Conservation (phyloP, 768 basidiomycete species). For the Pisolithus albus region DNA sequence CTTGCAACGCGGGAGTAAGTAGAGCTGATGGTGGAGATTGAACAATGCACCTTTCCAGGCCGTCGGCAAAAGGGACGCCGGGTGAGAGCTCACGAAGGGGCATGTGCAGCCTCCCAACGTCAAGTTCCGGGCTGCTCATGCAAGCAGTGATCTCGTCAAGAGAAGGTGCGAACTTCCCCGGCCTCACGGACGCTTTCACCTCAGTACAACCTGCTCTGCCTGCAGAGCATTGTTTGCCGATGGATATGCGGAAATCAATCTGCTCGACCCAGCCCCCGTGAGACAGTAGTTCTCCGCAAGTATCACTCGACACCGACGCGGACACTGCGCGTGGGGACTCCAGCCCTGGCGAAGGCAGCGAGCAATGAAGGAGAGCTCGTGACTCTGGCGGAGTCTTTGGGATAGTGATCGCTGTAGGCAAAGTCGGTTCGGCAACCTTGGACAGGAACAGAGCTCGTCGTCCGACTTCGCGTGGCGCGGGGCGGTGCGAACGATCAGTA, state of each 20-base stretch:
- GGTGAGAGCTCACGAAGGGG: constrained; percentile 29
- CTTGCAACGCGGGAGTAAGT: constrained; percentile 35
- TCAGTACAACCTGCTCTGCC: background rate
- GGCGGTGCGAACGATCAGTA: constrained; percentile 1
- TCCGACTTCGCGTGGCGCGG: constrained; percentile 41
- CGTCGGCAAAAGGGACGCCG: constrained; percentile 4
- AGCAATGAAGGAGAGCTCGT: constrained; percentile 61
- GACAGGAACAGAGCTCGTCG: constrained; percentile 71
- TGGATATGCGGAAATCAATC: constrained; percentile 50
- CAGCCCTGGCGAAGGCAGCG: constrained; percentile 62
- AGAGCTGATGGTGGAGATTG: constrained; percentile 27
- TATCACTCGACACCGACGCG: constrained; percentile 35
- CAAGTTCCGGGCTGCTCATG: constrained; percentile 31
- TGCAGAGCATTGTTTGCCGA: constrained; percentile 13
- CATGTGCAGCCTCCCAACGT: constrained; percentile 38
- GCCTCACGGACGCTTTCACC: constrained; percentile 7
- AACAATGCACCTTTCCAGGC: constrained; percentile 15
- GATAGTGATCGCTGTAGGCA: constrained; percentile 46
- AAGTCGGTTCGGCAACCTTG: constrained; percentile 63
- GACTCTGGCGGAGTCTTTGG: constrained; percentile 68
- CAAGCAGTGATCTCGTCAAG: constrained; percentile 73
- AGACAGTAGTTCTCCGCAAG: background rate
- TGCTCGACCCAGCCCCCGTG: constrained; percentile 49
- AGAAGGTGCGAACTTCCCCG: constrained; percentile 44
- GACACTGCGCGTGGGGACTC: constrained; percentile 56